Evolutionary conservation across 768 basidiomycete species (phyloP), one percentile per base, ranked within the genome.

Genomic region (Hemileccinum impolitum): DNA sequence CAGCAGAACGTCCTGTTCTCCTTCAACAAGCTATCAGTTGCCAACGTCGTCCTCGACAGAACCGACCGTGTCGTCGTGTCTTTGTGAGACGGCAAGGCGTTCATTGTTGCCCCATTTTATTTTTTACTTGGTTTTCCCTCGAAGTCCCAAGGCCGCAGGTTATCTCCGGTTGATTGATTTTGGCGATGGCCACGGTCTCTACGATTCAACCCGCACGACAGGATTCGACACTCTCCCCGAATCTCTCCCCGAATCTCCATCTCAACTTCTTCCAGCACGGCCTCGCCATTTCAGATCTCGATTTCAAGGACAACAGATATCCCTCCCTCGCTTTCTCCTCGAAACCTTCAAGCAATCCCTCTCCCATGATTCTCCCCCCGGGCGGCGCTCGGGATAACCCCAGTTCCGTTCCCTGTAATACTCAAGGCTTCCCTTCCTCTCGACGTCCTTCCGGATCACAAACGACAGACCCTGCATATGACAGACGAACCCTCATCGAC

Each of bases 301-400:
- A 83, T 66, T 76, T 80, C 64, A 73, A 75, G 58, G 85, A 85
- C 71, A 78, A 77, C 61, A 74, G 84, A 61, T 84, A 85, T 56
- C 71, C 77, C 15, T 48, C 70, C 41, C 58, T 71, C 17, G 48
- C 66, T 7, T 51, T 70, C 42, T 23, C 49, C 48, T 45, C 60
- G 25, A 61, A 59, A 30, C 56, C 43, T 41, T 50, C 53, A 37
- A 58, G 60, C 39, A 64, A 53, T 39, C 40, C 62, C 28, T 61
- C 65, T 47, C 47, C 63, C 35, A 66, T 73, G 65, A 55, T 64
- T 19, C 57, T 57, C 49, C 56, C 63, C 6, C 52, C 64, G 45
- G 45, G 61, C 25, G 67, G 67, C 23, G 45, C 55, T 43, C 68
- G 70, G 54, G 54, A 54, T 36, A 52, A 52, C 36, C 49, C 47